Conservation (phyloP, 2,329 filamentous ascomycete species). For the Colletotrichum lindemuthianum region DNA sequence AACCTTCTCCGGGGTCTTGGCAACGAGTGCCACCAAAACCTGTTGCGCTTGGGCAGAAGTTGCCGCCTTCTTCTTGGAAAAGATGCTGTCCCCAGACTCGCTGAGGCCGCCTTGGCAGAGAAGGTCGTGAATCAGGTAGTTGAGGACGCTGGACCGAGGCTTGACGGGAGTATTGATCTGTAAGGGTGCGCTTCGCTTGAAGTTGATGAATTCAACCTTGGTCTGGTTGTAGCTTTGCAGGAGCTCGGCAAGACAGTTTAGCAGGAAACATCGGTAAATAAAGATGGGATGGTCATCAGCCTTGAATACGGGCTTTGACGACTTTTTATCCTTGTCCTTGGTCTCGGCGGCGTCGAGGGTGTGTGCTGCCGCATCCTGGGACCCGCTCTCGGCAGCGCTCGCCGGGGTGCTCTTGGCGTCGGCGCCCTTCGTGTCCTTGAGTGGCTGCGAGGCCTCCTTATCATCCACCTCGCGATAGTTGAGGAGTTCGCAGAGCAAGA, state of each 20-base stretch:
- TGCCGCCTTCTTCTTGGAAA: conserved; percentile 84
- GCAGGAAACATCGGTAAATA: conserved; percentile 93
- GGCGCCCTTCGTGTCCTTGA: conserved; percentile 54
- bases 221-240: conserved; percentile 91
- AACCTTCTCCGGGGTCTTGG: conserved; percentile 84
- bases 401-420: conserved; percentile 41
- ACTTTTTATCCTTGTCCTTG: conserved; percentile 67
- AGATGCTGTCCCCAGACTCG: conserved; percentile 77
- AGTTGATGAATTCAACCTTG: conserved; percentile 99
- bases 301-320: conserved; percentile 82
- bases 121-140: conserved; percentile 89
- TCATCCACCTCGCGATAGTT: conserved; percentile 95
- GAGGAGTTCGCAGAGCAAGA: conserved; percentile 89
- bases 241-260: conserved; percentile 91
- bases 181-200: conserved; percentile 89
- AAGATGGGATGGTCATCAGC: conserved; percentile 94
- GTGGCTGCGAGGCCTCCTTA: conserved; percentile 65
- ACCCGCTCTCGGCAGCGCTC: conserved; percentile 5
- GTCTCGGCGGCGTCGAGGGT: conserved; percentile 36
- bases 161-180: conserved; percentile 91
- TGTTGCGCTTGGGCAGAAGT: conserved; percentile 89
- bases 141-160: conserved; percentile 89
- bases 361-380: conserved; percentile 35
- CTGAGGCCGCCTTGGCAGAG: conserved; percentile 69
- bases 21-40: conserved; percentile 85